Conservation (phyloP, 2,329 filamentous ascomycete genomes). For the Pseudogymnoascus sp. region DNA sequence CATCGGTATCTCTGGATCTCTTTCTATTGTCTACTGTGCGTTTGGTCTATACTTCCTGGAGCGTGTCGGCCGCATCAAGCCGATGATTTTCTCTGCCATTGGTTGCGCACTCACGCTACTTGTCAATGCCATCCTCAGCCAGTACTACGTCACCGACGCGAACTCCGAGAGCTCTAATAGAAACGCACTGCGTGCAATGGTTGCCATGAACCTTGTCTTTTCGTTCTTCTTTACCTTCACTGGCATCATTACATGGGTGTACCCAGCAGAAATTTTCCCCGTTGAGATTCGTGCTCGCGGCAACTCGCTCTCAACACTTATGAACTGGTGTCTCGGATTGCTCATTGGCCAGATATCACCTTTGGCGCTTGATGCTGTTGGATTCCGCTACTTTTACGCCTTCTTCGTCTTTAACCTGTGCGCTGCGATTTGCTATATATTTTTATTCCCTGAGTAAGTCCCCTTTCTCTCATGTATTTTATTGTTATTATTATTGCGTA, state of each 20-base stretch:
- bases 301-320: slow-evolving; percentile 50
- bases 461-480: slow-evolving; percentile 22
- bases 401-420: slow-evolving; percentile 42
- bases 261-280: slow-evolving; percentile 53
- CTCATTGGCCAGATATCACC: slow-evolving; percentile 44
- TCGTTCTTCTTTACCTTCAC: slow-evolving; percentile 40
- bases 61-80: slow-evolving; percentile 28
- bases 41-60: slow-evolving; percentile 27
- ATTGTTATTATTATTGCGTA: slow-evolving; percentile 20
- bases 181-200: slow-evolving; percentile 43
- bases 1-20: slow-evolving; percentile 41
- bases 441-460: slow-evolving; percentile 23
- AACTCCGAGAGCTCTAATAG: slow-evolving; percentile 36
- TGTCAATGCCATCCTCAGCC: slow-evolving; percentile 43
- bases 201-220: slow-evolving; percentile 45
- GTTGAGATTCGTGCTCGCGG: slow-evolving; percentile 52
- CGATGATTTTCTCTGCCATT: slow-evolving; percentile 36
- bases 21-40: slow-evolving; percentile 38
- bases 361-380: slow-evolving; percentile 45
- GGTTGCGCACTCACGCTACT: slow-evolving; percentile 45
- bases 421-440: slow-evolving; percentile 25
- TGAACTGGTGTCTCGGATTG: slow-evolving; percentile 53
- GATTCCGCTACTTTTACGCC: slow-evolving; percentile 41
- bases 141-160: slow-evolving; percentile 32
- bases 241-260: slow-evolving; percentile 48